phyloP scores from a whole-genome alignment of 768 basidiomycete genomes.

The Kondoa subrosea region DNA sequence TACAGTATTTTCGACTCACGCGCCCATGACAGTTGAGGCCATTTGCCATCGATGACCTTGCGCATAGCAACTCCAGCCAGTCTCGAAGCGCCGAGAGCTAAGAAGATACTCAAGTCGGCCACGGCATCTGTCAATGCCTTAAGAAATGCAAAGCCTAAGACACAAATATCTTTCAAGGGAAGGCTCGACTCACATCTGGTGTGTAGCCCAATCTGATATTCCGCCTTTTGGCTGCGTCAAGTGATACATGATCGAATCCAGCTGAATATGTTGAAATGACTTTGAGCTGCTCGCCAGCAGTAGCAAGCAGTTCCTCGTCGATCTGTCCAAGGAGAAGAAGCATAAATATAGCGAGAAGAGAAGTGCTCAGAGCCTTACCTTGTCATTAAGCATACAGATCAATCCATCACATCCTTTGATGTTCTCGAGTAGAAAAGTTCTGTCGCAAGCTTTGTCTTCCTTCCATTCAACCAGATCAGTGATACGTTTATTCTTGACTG shows the following conservation, averaged over 20 bases:
- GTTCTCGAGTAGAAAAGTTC: conserved; percentile 59
- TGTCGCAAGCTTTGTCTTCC: conserved; percentile 37
- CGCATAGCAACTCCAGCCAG: conserved; percentile 42
- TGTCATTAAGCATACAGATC: conserved; percentile 51
- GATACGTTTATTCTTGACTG: not conserved
- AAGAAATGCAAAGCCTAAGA: conserved; percentile 42
- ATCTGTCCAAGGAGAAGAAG: conserved; percentile 37
- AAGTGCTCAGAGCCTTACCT: conserved; percentile 37
- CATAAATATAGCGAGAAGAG: conserved; percentile 18
- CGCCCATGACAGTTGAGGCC: too few relatives aligned
- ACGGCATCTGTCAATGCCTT: conserved; percentile 88
- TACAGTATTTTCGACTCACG: too few relatives aligned
- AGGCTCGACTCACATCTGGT: conserved; percentile 41
- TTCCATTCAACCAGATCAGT: not conserved
- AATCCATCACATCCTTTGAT: conserved; percentile 46
- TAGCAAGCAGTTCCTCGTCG: conserved; percentile 53
- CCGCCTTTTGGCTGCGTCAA: conserved; percentile 44
- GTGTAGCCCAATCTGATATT: conserved; percentile 58
- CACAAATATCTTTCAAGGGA: not conserved
- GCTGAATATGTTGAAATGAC: conserved; percentile 91
- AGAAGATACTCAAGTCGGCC: conserved; percentile 76
- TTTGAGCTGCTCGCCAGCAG: conserved; percentile 58
- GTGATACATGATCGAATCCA: conserved; percentile 70
- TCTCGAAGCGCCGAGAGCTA: conserved; percentile 83
- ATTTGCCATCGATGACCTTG: not conserved